Base-by-base conservation (phyloP, 108 stramenopile species). In the Thalassiosira profunda region DNA sequence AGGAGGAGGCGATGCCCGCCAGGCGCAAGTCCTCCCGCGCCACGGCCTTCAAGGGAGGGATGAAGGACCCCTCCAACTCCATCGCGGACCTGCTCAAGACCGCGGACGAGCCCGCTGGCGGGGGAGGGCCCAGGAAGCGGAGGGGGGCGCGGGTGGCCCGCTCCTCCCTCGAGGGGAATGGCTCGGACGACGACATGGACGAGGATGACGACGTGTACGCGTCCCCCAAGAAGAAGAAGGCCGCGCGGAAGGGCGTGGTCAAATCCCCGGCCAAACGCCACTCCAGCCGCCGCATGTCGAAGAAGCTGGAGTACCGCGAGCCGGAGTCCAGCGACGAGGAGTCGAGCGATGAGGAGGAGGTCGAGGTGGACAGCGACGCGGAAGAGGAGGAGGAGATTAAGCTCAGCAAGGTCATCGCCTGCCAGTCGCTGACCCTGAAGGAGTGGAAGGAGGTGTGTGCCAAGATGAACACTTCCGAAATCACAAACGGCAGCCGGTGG, bases 401-500 rank as follows among this genome's bases (percentile, higher is more conserved):
- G 61, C 80, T 94, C 36, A 84, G 83, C 30, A 79, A 89, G 15
- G 90, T 96, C 24, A 72, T 96, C 17, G 93, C 89, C 11, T 49
- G 63, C 35, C 62, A 72, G 3, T 70, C 84, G 24, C 74, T 85
- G 63, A 78, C 89, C 1, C 46, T 67, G 4, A 31, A 35, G 18
- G 78, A 74, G 36, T 96, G 96, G 96, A 69, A 68, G 14, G 76
- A 81, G 38, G 71, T 86, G 17, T 85, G 86, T 44, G 37, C 41
- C 0, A 53, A 26, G 1, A 93, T 93, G 70, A 91, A 91, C 73
- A 90, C 96, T 11, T 79, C 85, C 14, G 90, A 94, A 63, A 85
- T 96, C 58, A 84, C 86, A 33, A 70, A 84, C 63, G 96, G 96
- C 31, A 81, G 78, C 53, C 75, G 89, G 9, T 94, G 90, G 88